Evolutionary conservation across 495 filamentous ascomycete genomes (phyloP).

Genomic region (Elasticomyces elasticus): DNA sequence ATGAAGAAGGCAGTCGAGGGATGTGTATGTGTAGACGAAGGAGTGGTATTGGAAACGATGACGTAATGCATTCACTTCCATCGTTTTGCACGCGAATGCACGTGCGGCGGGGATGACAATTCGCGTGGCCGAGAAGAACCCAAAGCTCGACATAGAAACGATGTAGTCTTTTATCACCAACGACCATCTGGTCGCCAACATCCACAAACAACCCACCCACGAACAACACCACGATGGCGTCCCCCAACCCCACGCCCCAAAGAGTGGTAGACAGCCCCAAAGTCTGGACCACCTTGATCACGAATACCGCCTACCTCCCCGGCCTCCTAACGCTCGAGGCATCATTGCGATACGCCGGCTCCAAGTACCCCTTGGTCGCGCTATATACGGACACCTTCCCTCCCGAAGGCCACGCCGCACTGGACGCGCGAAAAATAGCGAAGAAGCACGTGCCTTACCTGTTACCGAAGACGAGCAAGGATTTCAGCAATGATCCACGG

Average conservation of each 20-base stretch:
- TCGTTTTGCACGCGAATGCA: no score
- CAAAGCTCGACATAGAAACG: no score
- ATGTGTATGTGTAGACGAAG: no score
- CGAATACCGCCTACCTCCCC: slow-evolving; percentile 61
- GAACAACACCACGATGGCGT: not conserved
- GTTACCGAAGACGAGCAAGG: slow-evolving; percentile 45
- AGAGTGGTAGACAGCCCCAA: slow-evolving; percentile 26
- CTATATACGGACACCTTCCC: slow-evolving; percentile 67
- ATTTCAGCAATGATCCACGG: slow-evolving; percentile 54
- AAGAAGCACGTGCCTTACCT: slow-evolving; percentile 54
- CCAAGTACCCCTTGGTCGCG: slow-evolving; percentile 62
- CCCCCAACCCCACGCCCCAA: slow-evolving; percentile 19
- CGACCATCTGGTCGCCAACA: no score
- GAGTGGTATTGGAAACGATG: no score
- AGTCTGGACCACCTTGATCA: slow-evolving; percentile 74
- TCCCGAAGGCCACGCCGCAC: slow-evolving; percentile 48
- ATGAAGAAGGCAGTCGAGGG: no score
- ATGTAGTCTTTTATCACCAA: no score
- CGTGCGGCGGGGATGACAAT: no score
- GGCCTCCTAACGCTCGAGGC: slow-evolving; percentile 64
- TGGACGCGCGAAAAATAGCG: slow-evolving; percentile 53
- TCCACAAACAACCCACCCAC: no score
- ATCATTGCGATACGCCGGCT: slow-evolving; percentile 47
- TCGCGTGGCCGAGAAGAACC: no score
- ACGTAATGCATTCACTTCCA: no score